Percentiles rank a stretch among this genome's conserved stretches.
Conservation (phyloP, 768 basidiomycete species). For the Tulasnella calospora region DNA sequence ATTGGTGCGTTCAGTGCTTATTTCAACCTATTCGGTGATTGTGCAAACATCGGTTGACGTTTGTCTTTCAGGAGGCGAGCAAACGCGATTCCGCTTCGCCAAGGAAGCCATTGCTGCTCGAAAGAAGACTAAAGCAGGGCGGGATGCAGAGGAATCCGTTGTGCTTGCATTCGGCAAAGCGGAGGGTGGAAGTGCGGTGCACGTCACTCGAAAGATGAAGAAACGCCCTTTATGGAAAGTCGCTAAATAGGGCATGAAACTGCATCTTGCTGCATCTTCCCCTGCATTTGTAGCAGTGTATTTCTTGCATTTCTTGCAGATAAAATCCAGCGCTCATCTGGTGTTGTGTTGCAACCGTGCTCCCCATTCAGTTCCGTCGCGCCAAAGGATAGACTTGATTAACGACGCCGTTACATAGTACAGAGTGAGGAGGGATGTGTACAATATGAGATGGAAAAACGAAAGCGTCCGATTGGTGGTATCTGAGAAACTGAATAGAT, state of each 20-base stretch:
- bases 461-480: neutral
- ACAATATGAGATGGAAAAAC: neutral
- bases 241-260: conserved; percentile 27
- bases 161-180: conserved; percentile 78
- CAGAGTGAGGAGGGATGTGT: neutral
- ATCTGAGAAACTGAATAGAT: neutral
- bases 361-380: neutral
- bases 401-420: neutral
- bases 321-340: neutral
- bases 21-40: neutral
- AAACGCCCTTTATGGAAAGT: conserved; percentile 51
- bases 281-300: neutral
- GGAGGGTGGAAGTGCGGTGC: conserved; percentile 67
- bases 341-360: neutral
- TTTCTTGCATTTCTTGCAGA: neutral
- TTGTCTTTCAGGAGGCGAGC: conserved; percentile 59
- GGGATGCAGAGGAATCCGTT: conserved; percentile 75
- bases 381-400: neutral
- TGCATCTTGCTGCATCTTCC: neutral
- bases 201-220: conserved; percentile 81
- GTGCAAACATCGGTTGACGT: neutral
- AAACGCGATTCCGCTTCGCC: conserved; percentile 85
- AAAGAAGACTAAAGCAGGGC: conserved; percentile 70
- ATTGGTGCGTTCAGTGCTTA: conserved; percentile 33
- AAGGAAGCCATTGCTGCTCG: conserved; percentile 82